These are phyloP conservation scores for Pseudonectria foliicola DNA, from an alignment of 2,329 filamentous ascomycete genomes.

Conservation along the genomic window DNA sequence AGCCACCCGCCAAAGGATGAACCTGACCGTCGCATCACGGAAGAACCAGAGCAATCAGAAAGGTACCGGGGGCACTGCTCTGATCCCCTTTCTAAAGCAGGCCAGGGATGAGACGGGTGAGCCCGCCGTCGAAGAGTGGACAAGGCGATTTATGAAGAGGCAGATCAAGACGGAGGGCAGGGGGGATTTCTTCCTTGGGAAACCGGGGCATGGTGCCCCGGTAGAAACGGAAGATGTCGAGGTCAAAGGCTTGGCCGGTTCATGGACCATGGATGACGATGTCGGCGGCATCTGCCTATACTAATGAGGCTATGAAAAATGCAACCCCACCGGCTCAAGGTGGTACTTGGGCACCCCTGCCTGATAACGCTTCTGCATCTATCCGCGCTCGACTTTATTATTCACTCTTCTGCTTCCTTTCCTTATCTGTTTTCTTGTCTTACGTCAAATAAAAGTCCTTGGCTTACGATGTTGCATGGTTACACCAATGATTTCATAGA, in stretches of 20 bases:
- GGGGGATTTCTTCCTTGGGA: conserved; percentile 52
- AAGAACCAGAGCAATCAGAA: conserved; percentile 56
- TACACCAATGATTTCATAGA: too few relatives aligned
- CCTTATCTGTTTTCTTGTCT: too few relatives aligned
- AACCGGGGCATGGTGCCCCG: conserved; percentile 37
- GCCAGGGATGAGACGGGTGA: conserved; percentile 94
- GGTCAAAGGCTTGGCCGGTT: conserved; percentile 66
- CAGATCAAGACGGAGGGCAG: conserved; percentile 42
- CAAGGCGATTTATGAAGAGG: conserved; percentile 49
- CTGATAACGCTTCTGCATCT: not conserved
- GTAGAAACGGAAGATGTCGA: conserved; percentile 38
- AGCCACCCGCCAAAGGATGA: conserved; percentile 42
- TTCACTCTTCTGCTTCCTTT: not conserved
- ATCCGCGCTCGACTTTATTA: too few relatives aligned
- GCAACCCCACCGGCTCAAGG: too few relatives aligned
- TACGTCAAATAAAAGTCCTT: too few relatives aligned
- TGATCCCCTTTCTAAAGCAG: conserved; percentile 95
- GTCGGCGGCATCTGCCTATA: conserved; percentile 58
- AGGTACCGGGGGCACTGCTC: conserved; percentile 85
- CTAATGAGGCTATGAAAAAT: conserved; percentile 17
- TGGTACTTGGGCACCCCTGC: too few relatives aligned
- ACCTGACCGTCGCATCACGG: conserved; percentile 55
- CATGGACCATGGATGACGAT: conserved; percentile 82
- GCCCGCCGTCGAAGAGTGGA: conserved; percentile 68
- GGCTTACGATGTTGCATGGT: too few relatives aligned